phyloP scores from a whole-genome alignment of 495 filamentous ascomycete genomes.

The Aspergillus coremiiformis region DNA sequence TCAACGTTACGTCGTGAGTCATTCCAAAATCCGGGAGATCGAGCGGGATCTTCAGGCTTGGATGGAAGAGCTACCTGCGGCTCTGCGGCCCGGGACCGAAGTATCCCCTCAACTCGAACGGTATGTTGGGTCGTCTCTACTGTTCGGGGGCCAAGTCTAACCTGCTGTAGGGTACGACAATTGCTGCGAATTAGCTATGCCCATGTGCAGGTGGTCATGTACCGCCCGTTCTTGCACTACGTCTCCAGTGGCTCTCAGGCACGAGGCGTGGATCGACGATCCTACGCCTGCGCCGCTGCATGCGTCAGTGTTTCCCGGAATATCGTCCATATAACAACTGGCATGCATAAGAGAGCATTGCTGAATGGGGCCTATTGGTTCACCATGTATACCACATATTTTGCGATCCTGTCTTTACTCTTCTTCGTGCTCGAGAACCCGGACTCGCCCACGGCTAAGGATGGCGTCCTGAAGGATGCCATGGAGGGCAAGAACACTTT shows the following conservation, averaged over 20 bases:
- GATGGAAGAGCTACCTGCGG: slow-evolving; percentile 70
- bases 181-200: slow-evolving; percentile 80
- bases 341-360: slow-evolving; percentile 77
- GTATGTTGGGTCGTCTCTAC: slow-evolving; percentile 42
- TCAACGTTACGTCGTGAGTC: slow-evolving; percentile 78
- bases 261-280: slow-evolving; percentile 71
- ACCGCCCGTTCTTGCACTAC: slow-evolving; percentile 92
- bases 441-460: slow-evolving; percentile 61
- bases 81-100: slow-evolving; percentile 67
- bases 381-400: slow-evolving; percentile 92
- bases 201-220: slow-evolving; percentile 91
- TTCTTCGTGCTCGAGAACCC: slow-evolving; percentile 91
- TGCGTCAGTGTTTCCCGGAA: slow-evolving; percentile 89
- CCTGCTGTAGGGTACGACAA: slow-evolving; percentile 61
- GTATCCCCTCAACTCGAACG: slow-evolving; percentile 64
- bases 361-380: slow-evolving; percentile 95
- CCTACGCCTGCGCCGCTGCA: slow-evolving; percentile 87
- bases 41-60: slow-evolving; percentile 78
- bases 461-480: slow-evolving; percentile 75
- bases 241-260: slow-evolving; percentile 63
- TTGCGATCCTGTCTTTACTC: slow-evolving; percentile 80
- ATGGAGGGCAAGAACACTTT: slow-evolving; percentile 77
- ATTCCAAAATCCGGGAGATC: slow-evolving; percentile 82
- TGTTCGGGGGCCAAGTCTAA: not conserved
- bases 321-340: slow-evolving; percentile 83